Base-by-base conservation (phyloP, 176 grass and related monocot species). In the Oryza glaberrima region DNA sequence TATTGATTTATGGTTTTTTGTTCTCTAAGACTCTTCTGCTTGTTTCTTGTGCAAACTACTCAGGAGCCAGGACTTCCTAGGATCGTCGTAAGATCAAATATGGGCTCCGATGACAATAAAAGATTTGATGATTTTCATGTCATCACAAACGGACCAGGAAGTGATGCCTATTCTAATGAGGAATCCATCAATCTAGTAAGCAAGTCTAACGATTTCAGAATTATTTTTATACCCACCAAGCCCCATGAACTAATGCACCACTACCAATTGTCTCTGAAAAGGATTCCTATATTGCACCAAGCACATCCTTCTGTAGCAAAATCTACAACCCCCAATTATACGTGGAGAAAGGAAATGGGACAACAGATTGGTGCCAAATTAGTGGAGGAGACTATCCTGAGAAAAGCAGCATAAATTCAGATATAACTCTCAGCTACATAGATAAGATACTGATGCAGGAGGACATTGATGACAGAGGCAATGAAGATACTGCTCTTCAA, bases 391-490 rank as follows among this genome's bases (percentile, higher is more conserved):
- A 69, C 7, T 36, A 76, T 38, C 20, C 20, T 54, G 73, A 63
- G 13, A 40, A 75, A 46, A 70, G 54, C 51, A 63, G 83, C 61
- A 93, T 79, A 10, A 69, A 81, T 51, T 82, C 75, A 1, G 88
- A 93, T 90, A 80, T 86, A 84, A 84, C 86, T 32, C 73, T 93
- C 49, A 72, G 35, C 16, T 90, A 76, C 58, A 85, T 95, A 82
- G 77, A 85, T 52, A 41, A 75, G 30, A 75, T 91, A 38, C 77
- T 95, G 20, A 84, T 93, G 86, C 72, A 95, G 60, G 89, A 89
- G 49, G 90, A 95, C 40, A 83, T 26, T n/a, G 73, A 93, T 67
- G 88, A 68, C 3, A 91, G 65, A 48, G 49, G 88, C 17, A 76
- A 90, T 66, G 82, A 85, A 60, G 90, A 86, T 6, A 54, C 69